Evolutionary conservation across 306 rosid genomes (phyloP).

Genomic region (Spatholobus suberectus): DNA sequence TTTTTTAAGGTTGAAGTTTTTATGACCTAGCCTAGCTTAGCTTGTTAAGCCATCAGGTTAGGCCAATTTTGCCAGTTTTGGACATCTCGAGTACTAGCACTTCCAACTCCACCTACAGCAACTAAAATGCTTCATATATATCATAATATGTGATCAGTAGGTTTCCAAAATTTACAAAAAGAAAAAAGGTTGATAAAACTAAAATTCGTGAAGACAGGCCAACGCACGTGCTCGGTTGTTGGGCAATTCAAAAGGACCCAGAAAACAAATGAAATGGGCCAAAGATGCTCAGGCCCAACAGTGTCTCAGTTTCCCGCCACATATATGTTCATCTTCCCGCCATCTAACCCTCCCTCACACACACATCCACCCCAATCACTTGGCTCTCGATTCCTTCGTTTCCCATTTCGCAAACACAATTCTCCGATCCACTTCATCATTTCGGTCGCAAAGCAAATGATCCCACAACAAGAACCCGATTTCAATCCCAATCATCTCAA

Average conservation of each 20-base stretch:
- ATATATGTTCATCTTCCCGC: conserved; percentile 13
- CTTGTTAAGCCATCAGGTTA: no score
- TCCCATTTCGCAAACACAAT: background rate
- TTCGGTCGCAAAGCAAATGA: background rate
- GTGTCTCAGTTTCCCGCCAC: background rate
- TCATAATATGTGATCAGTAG: no score
- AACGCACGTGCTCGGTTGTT: background rate
- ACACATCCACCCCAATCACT: background rate
- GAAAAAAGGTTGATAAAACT: no score
- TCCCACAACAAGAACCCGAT: conserved; percentile 11
- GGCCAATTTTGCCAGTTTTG: no score
- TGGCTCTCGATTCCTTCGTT: background rate
- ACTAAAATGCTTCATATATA: no score
- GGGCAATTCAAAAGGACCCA: background rate
- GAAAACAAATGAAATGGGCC: background rate
- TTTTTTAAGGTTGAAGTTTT: no score
- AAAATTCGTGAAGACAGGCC: no score
- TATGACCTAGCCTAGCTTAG: no score
- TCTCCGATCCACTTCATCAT: background rate
- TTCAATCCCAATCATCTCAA: conserved; percentile 48
- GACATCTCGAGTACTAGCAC: no score
- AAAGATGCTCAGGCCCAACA: background rate
- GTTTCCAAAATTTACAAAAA: no score
- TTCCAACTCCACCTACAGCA: no score
- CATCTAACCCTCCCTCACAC: background rate